Evolutionary conservation across 2,329 filamentous ascomycete species (phyloP), one percentile per base, ranked within the genome.

Genomic region (Fusarium marasasianum): DNA sequence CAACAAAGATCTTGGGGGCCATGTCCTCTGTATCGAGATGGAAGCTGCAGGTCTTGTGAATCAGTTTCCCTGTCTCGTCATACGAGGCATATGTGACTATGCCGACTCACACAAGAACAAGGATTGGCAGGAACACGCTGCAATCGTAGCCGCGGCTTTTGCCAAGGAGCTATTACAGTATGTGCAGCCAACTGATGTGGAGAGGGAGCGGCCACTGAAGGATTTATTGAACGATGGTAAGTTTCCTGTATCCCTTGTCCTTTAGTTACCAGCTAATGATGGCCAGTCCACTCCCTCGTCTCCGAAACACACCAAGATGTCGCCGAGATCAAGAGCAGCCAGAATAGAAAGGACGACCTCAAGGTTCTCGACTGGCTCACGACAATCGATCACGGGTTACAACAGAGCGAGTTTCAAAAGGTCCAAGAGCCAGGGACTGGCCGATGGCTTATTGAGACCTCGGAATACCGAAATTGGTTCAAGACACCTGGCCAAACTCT

Each of bases 221-320:
- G n/a, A 26, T 1, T 9, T 45, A 0, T 8, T 45, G n/a, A 26
- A 24, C 11, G n/a, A 44, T 18, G 22, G 40, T 41, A 0, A 1
- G 40, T 1, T 10, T 15, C 13, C 2, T 9, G 8, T n/a, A 5
- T 22, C 6, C 5, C 13, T 13, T 0, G 0, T 26, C 8, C 12
- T 1, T 14, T 8, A 41, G 6, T 6, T 6, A 15, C 13, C n/a
- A 44, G 2, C 41, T 44, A 5, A 24, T 29, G 29, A 29, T 29
- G 29, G 29, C 8, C 29, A 45, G 43, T 26, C 43, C 43, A 14
- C 17, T 3, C 5, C 0, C 24, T 45, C 4, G 3, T 45, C 3
- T 26, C 24, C 2, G 11, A 26, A 20, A 26, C 17, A 26, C 43
- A 4, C 11, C 0, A 26, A 6, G 24, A 45, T 26, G 17, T 45